These are phyloP conservation scores for Cercospora brassicicola DNA, from an alignment of 2,329 filamentous ascomycete genomes.

Conservation along the genomic window DNA sequence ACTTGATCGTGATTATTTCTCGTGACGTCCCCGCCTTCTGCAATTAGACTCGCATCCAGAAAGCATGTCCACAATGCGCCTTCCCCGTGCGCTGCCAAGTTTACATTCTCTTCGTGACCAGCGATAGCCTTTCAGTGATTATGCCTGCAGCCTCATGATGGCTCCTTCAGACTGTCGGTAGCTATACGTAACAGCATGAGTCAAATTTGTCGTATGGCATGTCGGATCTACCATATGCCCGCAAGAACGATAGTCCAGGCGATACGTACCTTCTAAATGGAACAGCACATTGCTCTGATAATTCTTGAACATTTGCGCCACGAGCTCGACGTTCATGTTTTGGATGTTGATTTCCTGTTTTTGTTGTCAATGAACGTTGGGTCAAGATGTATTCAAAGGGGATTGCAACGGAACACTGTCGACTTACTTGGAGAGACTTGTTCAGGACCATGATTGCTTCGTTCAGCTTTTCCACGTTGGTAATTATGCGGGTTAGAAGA, in stretches of 20 bases:
- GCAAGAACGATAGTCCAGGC: too few relatives aligned
- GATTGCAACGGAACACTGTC: too few relatives aligned
- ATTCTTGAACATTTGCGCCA: slow-evolving; percentile 99
- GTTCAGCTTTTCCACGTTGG: slow-evolving; percentile 97
- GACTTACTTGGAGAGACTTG: slow-evolving; percentile 74
- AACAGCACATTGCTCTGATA: slow-evolving; percentile 98
- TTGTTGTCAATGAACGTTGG: neutral
- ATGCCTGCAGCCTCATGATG: slow-evolving; percentile 20
- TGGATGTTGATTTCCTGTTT: slow-evolving; percentile 95
- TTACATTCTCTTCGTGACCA: neutral
- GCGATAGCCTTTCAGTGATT: neutral
- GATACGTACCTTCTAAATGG: slow-evolving; percentile 77
- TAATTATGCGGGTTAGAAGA: slow-evolving; percentile 90
- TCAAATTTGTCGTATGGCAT: too few relatives aligned
- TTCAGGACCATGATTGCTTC: slow-evolving; percentile 92
- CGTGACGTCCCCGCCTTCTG: neutral
- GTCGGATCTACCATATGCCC: too few relatives aligned
- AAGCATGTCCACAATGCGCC: neutral
- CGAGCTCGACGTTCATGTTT: slow-evolving; percentile 98
- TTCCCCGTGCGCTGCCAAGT: neutral
- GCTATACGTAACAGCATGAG: slow-evolving; percentile 12
- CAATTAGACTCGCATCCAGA: neutral
- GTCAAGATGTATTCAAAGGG: too few relatives aligned
- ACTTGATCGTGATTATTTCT: neutral
- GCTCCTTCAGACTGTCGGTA: slow-evolving; percentile 34